These are phyloP conservation scores for Eucalyptus coolabah DNA, from an alignment of 345 rosid genomes.

Conservation along the genomic window DNA sequence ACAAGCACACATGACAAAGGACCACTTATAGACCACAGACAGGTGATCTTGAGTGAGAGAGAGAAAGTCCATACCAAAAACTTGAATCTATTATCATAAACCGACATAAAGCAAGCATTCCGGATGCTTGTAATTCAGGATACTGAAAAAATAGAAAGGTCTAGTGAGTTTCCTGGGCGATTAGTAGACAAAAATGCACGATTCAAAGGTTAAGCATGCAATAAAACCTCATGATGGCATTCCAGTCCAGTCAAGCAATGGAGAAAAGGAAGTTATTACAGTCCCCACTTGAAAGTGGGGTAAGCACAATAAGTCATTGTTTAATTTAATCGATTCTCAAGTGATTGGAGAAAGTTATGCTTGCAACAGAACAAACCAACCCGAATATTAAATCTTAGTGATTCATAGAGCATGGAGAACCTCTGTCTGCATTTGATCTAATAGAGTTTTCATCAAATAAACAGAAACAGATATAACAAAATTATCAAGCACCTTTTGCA, in stretches of 20 bases:
- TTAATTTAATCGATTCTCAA: background rate
- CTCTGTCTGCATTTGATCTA: background rate
- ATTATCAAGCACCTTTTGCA: constrained; percentile 59
- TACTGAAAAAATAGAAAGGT: constrained; percentile 23
- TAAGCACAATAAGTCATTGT: background rate
- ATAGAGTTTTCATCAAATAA: background rate
- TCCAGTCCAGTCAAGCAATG: background rate
- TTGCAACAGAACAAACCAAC: background rate
- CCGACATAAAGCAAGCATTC: constrained; percentile 89
- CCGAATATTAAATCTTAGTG: background rate
- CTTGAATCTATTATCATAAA: constrained; percentile 86
- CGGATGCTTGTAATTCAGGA: constrained; percentile 90
- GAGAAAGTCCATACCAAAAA: constrained; percentile 51
- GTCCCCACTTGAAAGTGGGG: background rate
- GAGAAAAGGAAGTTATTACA: background rate
- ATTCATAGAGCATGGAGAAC: background rate
- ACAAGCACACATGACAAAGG: background rate
- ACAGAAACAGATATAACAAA: background rate
- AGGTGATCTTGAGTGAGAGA: background rate
- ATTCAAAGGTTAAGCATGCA: background rate
- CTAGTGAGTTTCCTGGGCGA: background rate
- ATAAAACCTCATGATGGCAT: background rate
- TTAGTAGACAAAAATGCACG: background rate
- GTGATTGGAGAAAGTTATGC: background rate
- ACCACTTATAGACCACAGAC: background rate